Percentiles rank a stretch among this genome's conserved stretches.
Evolutionary conservation across 202 grass and related monocot species (phyloP).

Genomic region (Setaria italica): DNA sequence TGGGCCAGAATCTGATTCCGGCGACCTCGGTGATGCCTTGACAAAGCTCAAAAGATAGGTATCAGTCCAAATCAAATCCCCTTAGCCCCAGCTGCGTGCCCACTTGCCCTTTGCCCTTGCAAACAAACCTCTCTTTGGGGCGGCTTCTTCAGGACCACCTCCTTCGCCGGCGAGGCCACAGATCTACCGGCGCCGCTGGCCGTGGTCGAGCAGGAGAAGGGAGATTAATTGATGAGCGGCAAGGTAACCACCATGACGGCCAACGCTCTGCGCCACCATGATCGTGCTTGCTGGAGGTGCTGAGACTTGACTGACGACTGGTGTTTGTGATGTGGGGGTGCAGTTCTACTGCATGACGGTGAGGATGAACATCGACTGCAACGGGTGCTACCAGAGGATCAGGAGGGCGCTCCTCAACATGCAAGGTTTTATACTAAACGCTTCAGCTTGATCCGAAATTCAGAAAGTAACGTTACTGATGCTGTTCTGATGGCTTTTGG

Average conservation of each 20-base stretch:
- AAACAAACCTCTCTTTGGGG: neutral
- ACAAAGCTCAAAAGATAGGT: neutral
- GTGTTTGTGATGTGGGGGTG: neutral
- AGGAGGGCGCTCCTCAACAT: constrained; percentile 81
- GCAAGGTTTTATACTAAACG: constrained; percentile 50
- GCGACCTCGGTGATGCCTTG: neutral
- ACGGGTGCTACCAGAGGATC: constrained; percentile 92
- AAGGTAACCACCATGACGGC: constrained; percentile 27
- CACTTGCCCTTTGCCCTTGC: neutral
- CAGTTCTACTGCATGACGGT: constrained; percentile 68
- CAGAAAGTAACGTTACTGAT: neutral
- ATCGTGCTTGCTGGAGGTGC: neutral
- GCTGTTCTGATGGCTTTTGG: neutral
- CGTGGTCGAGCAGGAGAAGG: neutral
- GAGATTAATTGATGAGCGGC: constrained; percentile 28
- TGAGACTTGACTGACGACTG: neutral
- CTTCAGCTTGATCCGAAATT: neutral
- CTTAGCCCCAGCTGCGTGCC: neutral
- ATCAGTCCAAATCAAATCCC: neutral
- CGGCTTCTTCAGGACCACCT: neutral
- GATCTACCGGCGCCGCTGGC: neutral
- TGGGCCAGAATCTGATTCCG: constrained; percentile 50
- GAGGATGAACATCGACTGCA: constrained; percentile 95
- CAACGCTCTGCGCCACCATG: no score
- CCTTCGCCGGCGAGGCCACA: neutral